Base-by-base conservation (phyloP, 2,329 filamentous ascomycete genomes). In the Cytospora piceae region DNA sequence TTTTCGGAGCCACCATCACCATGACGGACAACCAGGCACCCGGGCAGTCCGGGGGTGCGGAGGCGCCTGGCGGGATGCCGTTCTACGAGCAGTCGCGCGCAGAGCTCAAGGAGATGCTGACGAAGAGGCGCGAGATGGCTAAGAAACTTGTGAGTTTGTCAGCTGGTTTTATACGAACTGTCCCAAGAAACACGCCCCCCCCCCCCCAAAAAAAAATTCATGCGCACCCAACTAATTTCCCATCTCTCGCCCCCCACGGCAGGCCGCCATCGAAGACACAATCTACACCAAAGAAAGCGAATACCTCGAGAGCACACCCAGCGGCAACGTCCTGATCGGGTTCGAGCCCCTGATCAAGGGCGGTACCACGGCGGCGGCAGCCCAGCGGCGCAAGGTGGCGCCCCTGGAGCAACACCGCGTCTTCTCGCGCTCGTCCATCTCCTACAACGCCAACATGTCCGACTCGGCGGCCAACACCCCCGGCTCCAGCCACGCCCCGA, bases 321-420 rank as follows among this genome's bases (percentile, higher is more conserved):
- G 84, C 72, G 95, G 95, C 54, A 99, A 99, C 80, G 98, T 99
- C 75, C 94, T 99, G 76, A 93, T 92, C 58, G 95, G 95, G 27
- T 99, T 99, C 77, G 95, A 99, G 77, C 96, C 93, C 75, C 99
- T 98, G 80, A 96, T 97, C 82, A 99, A 99, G 78, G 94, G 92
- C 63, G 85, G 85, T 22, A 85, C 86, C 11, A 86, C 87, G n/a
- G 82, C 83, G 1, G 84, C 84, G 5, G 83, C 88, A 4, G 83
- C 88, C 14, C 83, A 87, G 70, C 82, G 90, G 73, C 85, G 88
- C 73, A 86, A 90, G 76, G 83, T 85, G 29, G 85, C 85, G 6
- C 80, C 90, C 58, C 83, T 83, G 67, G 91, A 94, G 61, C 84
- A 86, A 71, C 91, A 93, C 74, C 83, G 90, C 69, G 89, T 94